phyloP scores from a whole-genome alignment of 352 stramenopile species.

The Globisporangium alternatum region DNA sequence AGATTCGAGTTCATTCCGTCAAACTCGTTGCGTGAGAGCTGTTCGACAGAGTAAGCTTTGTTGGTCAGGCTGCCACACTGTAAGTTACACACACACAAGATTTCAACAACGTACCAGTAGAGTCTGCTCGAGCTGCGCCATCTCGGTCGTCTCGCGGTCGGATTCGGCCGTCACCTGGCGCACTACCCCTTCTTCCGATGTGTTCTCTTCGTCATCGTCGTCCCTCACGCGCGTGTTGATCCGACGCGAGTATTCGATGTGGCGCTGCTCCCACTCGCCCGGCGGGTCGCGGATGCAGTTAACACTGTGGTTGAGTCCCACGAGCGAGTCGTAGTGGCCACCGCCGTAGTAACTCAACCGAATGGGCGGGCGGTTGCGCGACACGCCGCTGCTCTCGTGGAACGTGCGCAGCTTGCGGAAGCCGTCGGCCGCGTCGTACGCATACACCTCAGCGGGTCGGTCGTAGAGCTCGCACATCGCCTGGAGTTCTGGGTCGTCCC shows the following conservation, averaged over 20 bases:
- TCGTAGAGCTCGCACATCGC: constrained; percentile 95
- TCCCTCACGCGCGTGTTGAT: constrained; percentile 52
- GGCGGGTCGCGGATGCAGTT: constrained; percentile 64
- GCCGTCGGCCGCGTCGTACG: constrained; percentile 68
- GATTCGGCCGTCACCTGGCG: constrained; percentile 29
- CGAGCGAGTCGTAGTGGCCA: constrained; percentile 90
- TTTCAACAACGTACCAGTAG: constrained; percentile 40
- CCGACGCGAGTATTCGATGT: constrained; percentile 62
- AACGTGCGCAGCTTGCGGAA: constrained; percentile 87
- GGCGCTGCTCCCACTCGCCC: constrained; percentile 62
- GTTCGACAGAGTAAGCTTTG: not conserved
- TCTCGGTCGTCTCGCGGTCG: constrained; percentile 55
- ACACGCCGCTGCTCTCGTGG: constrained; percentile 70
- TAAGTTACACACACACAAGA: not conserved
- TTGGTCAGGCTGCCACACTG: not conserved
- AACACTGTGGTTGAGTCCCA: constrained; percentile 43
- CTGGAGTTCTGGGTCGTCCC: constrained; percentile 96
- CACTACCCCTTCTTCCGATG: constrained; percentile 17
- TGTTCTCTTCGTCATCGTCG: constrained; percentile 16
- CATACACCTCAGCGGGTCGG: constrained; percentile 87
- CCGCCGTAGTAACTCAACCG: constrained; percentile 91
- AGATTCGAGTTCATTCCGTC: constrained; percentile 73
- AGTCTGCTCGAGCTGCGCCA: constrained; percentile 68
- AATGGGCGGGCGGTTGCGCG: constrained; percentile 63
- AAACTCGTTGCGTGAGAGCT: constrained; percentile 76